Evolutionary conservation across 768 basidiomycete species (phyloP).

Genomic region (Phylloporus arenicola): DNA sequence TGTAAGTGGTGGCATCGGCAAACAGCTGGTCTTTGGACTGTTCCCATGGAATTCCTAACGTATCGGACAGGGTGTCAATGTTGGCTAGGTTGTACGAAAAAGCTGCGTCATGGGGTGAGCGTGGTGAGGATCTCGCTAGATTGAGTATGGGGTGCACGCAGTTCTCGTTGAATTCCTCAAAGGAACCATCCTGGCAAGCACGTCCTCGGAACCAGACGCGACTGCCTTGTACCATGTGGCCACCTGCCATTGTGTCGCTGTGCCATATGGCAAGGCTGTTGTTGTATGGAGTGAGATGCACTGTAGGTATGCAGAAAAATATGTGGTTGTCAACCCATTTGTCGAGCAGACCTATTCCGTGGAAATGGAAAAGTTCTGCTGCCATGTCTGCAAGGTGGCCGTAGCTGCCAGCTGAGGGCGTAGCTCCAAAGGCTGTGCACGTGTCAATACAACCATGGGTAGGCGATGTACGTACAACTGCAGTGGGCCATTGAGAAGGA

Average conservation of each 20-base stretch:
- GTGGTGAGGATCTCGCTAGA: background rate
- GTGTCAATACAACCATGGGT: too few relatives aligned
- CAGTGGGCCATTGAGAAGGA: background rate
- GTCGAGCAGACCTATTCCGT: background rate
- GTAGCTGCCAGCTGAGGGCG: background rate
- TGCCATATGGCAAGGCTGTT: too few relatives aligned
- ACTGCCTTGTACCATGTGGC: background rate
- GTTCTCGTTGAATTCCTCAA: background rate
- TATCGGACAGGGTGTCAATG: background rate
- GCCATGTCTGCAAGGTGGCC: background rate
- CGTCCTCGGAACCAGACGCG: background rate
- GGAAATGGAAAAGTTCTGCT: background rate
- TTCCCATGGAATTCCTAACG: background rate
- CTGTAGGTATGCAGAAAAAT: background rate
- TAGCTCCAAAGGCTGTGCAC: background rate
- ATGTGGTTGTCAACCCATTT: background rate
- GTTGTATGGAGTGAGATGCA: background rate
- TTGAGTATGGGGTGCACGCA: background rate
- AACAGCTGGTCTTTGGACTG: background rate
- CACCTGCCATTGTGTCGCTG: too few relatives aligned
- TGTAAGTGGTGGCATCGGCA: background rate
- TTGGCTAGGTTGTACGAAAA: background rate
- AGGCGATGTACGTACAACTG: too few relatives aligned
- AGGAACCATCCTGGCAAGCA: accelerated
- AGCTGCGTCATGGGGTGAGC: too few relatives aligned